phyloP scores from a whole-genome alignment of 768 basidiomycete species.

The Kwoniella newhampshirensis region DNA sequence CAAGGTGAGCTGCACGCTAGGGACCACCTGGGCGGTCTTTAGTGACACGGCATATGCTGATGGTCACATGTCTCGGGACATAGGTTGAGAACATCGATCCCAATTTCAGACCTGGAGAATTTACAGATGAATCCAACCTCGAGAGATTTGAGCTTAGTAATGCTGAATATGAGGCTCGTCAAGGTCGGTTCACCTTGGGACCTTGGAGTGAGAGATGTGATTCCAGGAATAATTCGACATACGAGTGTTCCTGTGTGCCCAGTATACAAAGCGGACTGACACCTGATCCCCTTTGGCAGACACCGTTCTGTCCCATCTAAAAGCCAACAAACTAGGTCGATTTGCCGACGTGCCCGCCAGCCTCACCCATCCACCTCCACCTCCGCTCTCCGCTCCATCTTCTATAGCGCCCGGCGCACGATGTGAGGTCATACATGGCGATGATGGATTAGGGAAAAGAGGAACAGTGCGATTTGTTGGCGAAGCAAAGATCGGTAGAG shows the following conservation, averaged over 20 bases:
- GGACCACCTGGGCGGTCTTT: too few relatives aligned
- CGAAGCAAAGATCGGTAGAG: slow-evolving; percentile 69
- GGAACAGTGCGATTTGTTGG: slow-evolving; percentile 88
- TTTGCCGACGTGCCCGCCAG: slow-evolving; percentile 60
- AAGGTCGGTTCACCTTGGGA: slow-evolving; percentile 61
- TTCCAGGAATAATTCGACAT: background rate
- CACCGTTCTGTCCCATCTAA: slow-evolving; percentile 84
- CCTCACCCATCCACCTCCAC: slow-evolving; percentile 46
- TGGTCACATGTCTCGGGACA: background rate
- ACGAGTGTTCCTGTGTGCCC: background rate
- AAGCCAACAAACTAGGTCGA: slow-evolving; percentile 79
- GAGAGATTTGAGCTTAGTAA: slow-evolving; percentile 88
- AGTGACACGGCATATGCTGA: too few relatives aligned
- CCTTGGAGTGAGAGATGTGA: background rate
- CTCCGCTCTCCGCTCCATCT: slow-evolving; percentile 39
- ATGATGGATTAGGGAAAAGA: slow-evolving; percentile 66
- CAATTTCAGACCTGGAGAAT: slow-evolving; percentile 70
- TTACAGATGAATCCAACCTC: slow-evolving; percentile 78
- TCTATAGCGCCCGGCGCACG: slow-evolving; percentile 70
- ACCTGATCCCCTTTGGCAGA: slow-evolving; percentile 58
- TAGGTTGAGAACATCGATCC: slow-evolving; percentile 79
- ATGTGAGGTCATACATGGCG: slow-evolving; percentile 79
- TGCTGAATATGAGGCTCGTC: slow-evolving; percentile 74
- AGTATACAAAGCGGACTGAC: background rate
- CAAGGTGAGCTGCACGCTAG: slow-evolving; percentile 65